Evolutionary conservation across 176 grass and related monocot species (phyloP).

Genomic region (Avena atlantica): DNA sequence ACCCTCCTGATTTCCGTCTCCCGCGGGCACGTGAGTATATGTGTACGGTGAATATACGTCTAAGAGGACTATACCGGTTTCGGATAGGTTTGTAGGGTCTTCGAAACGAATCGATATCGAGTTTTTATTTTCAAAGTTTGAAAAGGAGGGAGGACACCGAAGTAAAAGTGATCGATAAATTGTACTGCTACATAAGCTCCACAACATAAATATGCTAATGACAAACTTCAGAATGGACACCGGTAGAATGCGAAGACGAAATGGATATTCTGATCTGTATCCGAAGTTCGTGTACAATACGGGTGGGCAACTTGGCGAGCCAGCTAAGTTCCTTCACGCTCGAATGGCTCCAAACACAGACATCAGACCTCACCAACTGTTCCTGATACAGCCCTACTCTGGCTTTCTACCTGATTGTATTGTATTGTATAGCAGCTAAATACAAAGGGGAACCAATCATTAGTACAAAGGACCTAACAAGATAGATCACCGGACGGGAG

Average conservation of each 20-base stretch:
- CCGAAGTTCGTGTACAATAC: neutral
- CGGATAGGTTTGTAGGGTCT: too few relatives aligned
- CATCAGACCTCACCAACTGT: neutral
- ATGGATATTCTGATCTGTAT: neutral
- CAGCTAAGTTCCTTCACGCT: neutral
- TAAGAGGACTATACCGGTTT: too few relatives aligned
- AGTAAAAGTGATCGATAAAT: neutral
- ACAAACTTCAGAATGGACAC: neutral
- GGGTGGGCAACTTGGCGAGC: neutral
- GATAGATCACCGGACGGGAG: neutral
- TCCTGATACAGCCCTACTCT: neutral
- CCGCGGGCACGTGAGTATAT: too few relatives aligned
- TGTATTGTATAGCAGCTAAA: neutral
- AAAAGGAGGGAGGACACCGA: too few relatives aligned
- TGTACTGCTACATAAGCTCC: neutral
- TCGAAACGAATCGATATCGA: too few relatives aligned
- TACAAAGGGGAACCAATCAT: neutral
- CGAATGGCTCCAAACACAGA: neutral
- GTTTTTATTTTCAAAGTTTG: too few relatives aligned
- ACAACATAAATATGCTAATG: neutral
- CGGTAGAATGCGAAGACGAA: neutral
- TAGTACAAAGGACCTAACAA: neutral
- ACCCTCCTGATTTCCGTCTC: too few relatives aligned
- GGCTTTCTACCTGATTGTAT: neutral
- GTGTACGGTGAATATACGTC: too few relatives aligned